These are phyloP conservation scores for Stipa capillata DNA, from an alignment of 176 grass and related monocot species.

Conservation along the genomic window DNA sequence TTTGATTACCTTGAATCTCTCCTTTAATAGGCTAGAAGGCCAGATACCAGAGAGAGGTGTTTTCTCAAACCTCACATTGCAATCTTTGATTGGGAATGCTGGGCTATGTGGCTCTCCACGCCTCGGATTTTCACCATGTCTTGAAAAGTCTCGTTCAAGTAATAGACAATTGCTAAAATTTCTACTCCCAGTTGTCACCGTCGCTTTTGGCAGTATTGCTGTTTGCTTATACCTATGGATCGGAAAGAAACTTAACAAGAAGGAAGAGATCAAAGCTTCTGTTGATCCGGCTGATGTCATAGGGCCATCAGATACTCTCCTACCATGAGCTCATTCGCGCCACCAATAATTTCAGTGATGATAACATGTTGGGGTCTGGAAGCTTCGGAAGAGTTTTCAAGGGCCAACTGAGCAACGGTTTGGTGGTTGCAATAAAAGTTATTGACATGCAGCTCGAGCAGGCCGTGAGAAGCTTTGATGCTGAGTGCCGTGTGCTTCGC, in stretches of 20 bases:
- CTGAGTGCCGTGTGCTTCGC: background rate
- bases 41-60: background rate
- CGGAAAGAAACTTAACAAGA: background rate
- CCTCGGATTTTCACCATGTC: background rate
- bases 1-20: background rate
- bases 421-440: background rate
- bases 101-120: background rate
- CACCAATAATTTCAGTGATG: background rate
- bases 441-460: background rate
- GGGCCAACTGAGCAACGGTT: background rate
- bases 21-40: background rate
- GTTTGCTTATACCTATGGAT: background rate
- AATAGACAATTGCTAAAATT: background rate
- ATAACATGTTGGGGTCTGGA: background rate
- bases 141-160: background rate
- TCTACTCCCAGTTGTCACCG: background rate
- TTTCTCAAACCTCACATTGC: background rate
- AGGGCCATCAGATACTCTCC: background rate
- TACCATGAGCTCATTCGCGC: background rate
- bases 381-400: background rate
- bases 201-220: background rate
- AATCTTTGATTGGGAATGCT: background rate
- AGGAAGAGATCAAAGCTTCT: accelerated
- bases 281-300: accelerated
- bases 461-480: background rate